Evolutionary conservation across 2,329 filamentous ascomycete species (phyloP).

Genomic region (Stagonosporopsis tanaceti): DNA sequence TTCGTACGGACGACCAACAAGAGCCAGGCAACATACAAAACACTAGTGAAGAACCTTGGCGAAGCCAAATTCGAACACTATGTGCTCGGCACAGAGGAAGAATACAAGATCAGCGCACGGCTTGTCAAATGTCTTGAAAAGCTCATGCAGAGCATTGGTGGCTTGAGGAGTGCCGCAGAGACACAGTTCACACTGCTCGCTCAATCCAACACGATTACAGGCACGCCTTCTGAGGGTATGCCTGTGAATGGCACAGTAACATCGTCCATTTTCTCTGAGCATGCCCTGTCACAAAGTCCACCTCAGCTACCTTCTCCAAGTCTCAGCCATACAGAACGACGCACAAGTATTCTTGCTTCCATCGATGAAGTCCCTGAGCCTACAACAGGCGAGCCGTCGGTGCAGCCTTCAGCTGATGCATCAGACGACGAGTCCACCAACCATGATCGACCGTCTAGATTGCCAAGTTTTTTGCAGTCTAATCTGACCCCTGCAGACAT

Average conservation of each 20-base stretch:
- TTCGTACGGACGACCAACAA: constrained; percentile 69
- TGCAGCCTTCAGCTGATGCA: constrained; percentile 32
- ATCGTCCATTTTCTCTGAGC: constrained; percentile 38
- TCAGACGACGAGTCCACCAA: constrained; percentile 42
- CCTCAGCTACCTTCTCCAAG: constrained; percentile 38
- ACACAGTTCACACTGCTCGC: constrained; percentile 87
- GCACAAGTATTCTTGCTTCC: constrained; percentile 50
- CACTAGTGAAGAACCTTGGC: constrained; percentile 77
- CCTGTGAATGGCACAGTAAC: constrained; percentile 31
- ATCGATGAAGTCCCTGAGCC: constrained; percentile 53
- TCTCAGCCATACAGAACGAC: constrained; percentile 42
- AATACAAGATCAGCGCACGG: constrained; percentile 80
- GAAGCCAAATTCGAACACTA: constrained; percentile 94
- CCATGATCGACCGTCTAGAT: constrained; percentile 21
- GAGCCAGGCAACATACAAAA: constrained; percentile 72
- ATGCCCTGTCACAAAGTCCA: constrained; percentile 33
- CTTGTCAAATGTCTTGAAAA: constrained; percentile 86
- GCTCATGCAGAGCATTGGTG: constrained; percentile 87
- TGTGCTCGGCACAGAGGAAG: constrained; percentile 76
- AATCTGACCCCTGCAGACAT: constrained; percentile 75
- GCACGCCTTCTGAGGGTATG: constrained; percentile 22
- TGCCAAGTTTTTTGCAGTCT: constrained; percentile 40
- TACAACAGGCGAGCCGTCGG: constrained; percentile 38
- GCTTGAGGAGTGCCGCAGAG: constrained; percentile 84
- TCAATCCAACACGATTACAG: constrained; percentile 57